A percentile compares a stretch with the other conserved stretches of the same genome.
phyloP scores from a whole-genome alignment of 306 rosid genomes.

The Alnus glutinosa region DNA sequence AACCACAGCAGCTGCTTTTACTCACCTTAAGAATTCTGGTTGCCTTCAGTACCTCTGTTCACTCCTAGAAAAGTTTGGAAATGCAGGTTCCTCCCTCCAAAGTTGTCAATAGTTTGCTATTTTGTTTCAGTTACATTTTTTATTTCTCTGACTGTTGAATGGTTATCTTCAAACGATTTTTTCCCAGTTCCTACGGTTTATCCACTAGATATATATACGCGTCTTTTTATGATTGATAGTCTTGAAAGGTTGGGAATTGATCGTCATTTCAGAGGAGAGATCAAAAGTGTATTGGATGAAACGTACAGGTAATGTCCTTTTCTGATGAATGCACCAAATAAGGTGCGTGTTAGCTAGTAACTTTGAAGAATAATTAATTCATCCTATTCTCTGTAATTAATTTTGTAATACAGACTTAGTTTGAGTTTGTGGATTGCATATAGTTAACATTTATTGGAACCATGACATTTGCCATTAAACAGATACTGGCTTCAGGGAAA shows the following conservation, averaged over 20 bases:
- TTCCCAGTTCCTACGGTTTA: constrained; percentile 71
- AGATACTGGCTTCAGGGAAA: constrained; percentile 66
- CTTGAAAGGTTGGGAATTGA: constrained; percentile 75
- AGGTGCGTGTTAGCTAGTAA: background rate
- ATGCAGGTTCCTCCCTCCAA: constrained; percentile 53
- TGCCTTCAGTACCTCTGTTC: constrained; percentile 56
- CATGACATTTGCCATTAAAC: constrained; percentile 23
- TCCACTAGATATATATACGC: constrained; percentile 69
- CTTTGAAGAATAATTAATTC: background rate
- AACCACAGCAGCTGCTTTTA: constrained; percentile 74
- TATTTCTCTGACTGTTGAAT: constrained; percentile 10
- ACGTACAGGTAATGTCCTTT: no score
- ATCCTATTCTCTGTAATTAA: background rate
- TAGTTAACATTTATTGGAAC: no score
- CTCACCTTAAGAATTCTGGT: no score
- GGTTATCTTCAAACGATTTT: background rate
- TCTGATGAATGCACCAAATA: constrained; percentile 22
- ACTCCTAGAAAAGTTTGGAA: constrained; percentile 56
- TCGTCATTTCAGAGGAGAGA: constrained; percentile 70
- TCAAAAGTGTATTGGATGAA: constrained; percentile 60
- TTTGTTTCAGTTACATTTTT: constrained; percentile 6
- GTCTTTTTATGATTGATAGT: constrained; percentile 66
- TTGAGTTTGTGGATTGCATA: no score
- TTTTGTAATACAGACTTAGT: no score
- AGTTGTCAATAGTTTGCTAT: background rate